Evolutionary conservation across 305 asterid genomes (phyloP), one percentile per base, ranked within the genome.

Genomic region (Caryopteris hybrid): DNA sequence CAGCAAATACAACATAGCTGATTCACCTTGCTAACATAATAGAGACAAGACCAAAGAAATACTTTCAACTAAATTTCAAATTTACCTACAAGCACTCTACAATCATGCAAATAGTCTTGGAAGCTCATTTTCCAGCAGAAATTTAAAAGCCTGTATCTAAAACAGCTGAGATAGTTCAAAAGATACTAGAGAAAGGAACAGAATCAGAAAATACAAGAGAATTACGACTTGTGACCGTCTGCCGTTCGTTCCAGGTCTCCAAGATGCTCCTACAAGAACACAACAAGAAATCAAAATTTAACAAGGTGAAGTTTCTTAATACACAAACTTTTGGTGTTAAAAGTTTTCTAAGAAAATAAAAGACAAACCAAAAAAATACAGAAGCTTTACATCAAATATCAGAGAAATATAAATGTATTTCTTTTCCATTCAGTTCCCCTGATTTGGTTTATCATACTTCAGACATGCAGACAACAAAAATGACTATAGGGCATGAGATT

Each of bases 181-280:
- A 23, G 25, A 50, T 50, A 72, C 60, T 2, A 45, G 39, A 68
- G 68, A 59, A 17, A 64, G 55, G 69, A 66, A 36, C 59, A 68
- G 45, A 64, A 54, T 21, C 9, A 39, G 36, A 60, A 65, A 61
- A 55, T 47, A 59, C 63, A 67, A 57, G 12, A 54, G 36, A 56
- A 70, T 13, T 39, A 34, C 36, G 27, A 55, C 42, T 20, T 18
- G 18, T 11, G 64, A 63, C 62, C 33, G 68, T 66, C 71, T 61
- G 56, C 65, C 47, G 55, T n/a, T 62, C 64, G 61, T 43, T 74
- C 73, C 64, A 70, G 23, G n/a, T 57, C 14, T 21, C 48, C 69
- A 29, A 39, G 48, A 23, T 73, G 56, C 77, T 69, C 72, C 72
- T 69, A 34, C 9, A 67, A 23, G 46, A 69, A 39, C 50, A 43